Percentiles rank a stretch among this genome's conserved stretches.
Conservation (phyloP, 1,284 basidiomycete species). For the Ceratobasidium sp. region DNA sequence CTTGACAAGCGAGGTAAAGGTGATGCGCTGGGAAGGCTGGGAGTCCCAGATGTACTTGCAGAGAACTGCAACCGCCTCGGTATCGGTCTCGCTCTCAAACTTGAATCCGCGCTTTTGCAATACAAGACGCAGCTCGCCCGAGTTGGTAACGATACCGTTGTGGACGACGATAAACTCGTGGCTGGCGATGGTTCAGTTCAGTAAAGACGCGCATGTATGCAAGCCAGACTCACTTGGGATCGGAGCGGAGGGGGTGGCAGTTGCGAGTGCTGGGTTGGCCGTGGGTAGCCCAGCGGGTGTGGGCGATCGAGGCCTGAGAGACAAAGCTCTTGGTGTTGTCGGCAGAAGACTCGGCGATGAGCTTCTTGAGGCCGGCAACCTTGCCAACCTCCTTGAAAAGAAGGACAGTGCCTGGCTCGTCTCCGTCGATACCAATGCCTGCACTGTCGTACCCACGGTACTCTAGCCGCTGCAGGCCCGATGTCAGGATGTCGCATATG, state of each 20-base stretch:
- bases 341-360: slow-evolving; percentile 78
- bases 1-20: slow-evolving; percentile 94
- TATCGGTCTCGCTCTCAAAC: slow-evolving; percentile 97
- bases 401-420: slow-evolving; percentile 76
- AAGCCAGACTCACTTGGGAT: slow-evolving; percentile 58
- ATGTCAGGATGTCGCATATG: slow-evolving; percentile 90
- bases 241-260: slow-evolving; percentile 95
- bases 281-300: slow-evolving; percentile 99
- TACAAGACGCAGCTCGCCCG: slow-evolving; percentile 85
- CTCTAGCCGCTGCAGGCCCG: slow-evolving; percentile 93
- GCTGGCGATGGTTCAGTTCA: slow-evolving; percentile 24
- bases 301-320: slow-evolving; percentile 95
- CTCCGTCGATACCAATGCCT: slow-evolving; percentile 90
- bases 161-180: slow-evolving; percentile 94
- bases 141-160: slow-evolving; percentile 99
- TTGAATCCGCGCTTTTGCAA: slow-evolving; percentile 95
- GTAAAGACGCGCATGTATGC: slow-evolving; percentile 30
- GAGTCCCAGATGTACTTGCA: slow-evolving; percentile 97
- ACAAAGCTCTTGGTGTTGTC: slow-evolving; percentile 85
- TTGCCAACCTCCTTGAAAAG: slow-evolving; percentile 99
- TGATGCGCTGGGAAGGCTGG: slow-evolving; percentile 85
- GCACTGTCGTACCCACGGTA: slow-evolving; percentile 99
- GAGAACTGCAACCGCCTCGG: slow-evolving; percentile 95
- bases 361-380: slow-evolving; percentile 91
- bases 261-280: slow-evolving; percentile 87